phyloP scores from a whole-genome alignment of 139 green algal genomes.

The Bryopsis sp. region DNA sequence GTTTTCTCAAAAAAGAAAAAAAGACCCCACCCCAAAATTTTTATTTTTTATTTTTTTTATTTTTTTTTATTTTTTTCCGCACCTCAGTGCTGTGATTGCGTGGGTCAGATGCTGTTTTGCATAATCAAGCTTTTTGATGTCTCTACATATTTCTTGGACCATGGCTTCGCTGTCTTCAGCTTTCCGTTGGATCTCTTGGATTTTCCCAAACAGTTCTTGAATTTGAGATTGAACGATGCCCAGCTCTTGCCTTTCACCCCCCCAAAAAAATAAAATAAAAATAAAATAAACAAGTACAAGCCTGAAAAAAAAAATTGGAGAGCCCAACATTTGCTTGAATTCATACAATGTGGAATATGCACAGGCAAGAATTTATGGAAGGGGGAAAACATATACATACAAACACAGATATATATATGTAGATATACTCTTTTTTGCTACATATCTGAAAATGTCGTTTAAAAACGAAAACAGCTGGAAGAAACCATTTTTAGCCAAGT shows the following conservation, averaged over 20 bases:
- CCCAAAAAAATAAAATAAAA: too few relatives aligned
- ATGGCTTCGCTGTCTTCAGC: slow-evolving; percentile 84
- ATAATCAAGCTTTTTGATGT: slow-evolving; percentile 94
- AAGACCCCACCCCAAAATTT: too few relatives aligned
- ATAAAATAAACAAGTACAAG: too few relatives aligned
- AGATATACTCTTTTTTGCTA: slow-evolving; percentile 1
- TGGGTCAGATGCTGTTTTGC: slow-evolving; percentile 92
- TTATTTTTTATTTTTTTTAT: background rate
- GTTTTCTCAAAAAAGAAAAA: too few relatives aligned
- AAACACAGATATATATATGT: too few relatives aligned
- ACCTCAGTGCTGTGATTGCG: slow-evolving; percentile 87
- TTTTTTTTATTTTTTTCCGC: background rate
- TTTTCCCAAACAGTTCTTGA: slow-evolving; percentile 62
- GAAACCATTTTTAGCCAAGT: too few relatives aligned
- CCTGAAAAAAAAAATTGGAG: too few relatives aligned
- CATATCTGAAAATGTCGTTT: slow-evolving; percentile 22
- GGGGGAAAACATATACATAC: background rate
- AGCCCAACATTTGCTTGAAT: too few relatives aligned
- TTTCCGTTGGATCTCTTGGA: slow-evolving; percentile 84
- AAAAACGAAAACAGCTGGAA: too few relatives aligned
- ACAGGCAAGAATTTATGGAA: background rate
- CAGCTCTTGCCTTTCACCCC: slow-evolving; percentile 60
- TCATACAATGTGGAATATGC: background rate
- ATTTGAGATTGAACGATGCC: slow-evolving; percentile 52
- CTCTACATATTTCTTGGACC: slow-evolving; percentile 95